Percentiles rank a stretch among this genome's conserved stretches.
phyloP scores from a whole-genome alignment of 2,329 filamentous ascomycete genomes.

The Hirsutella minnesotensis region DNA sequence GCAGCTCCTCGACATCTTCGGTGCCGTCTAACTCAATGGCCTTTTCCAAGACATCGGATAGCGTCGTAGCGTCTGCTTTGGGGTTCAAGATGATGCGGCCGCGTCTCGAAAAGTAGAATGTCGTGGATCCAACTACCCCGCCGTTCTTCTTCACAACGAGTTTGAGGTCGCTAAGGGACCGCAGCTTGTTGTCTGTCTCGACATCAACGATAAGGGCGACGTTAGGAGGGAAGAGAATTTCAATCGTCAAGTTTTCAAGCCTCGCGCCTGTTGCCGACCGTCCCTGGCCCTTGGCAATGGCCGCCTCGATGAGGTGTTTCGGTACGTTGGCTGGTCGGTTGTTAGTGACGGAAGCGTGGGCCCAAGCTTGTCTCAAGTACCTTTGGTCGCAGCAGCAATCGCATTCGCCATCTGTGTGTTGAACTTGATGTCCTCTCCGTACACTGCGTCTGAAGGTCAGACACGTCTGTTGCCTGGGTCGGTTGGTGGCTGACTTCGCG shows the following conservation, averaged over 20 bases:
- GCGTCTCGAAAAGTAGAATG: conserved; percentile 74
- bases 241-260: conserved; percentile 68
- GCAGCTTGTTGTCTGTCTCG: conserved; percentile 70
- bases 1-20: conserved; percentile 57
- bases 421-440: conserved; percentile 58
- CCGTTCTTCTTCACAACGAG: conserved; percentile 58
- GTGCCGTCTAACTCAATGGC: conserved; percentile 72
- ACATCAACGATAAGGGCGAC: conserved; percentile 74
- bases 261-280: conserved; percentile 60
- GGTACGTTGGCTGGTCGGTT: conserved; percentile 53
- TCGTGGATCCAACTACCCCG: conserved; percentile 60
- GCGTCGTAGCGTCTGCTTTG: conserved; percentile 34
- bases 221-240: conserved; percentile 67
- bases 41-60: conserved; percentile 67
- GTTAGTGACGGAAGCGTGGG: background rate
- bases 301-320: conserved; percentile 72
- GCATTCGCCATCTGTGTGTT: conserved; percentile 68
- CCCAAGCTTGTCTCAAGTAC: too few species aligned
- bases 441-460: conserved; percentile 37
- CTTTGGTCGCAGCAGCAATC: conserved; percentile 69
- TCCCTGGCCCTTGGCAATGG: conserved; percentile 82
- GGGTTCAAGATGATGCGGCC: conserved; percentile 61
- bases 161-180: conserved; percentile 63
- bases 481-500: conserved; percentile 44
- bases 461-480: background rate